phyloP scores from a whole-genome alignment of 441 rosid genomes.

The Flueggea neowawraea region DNA sequence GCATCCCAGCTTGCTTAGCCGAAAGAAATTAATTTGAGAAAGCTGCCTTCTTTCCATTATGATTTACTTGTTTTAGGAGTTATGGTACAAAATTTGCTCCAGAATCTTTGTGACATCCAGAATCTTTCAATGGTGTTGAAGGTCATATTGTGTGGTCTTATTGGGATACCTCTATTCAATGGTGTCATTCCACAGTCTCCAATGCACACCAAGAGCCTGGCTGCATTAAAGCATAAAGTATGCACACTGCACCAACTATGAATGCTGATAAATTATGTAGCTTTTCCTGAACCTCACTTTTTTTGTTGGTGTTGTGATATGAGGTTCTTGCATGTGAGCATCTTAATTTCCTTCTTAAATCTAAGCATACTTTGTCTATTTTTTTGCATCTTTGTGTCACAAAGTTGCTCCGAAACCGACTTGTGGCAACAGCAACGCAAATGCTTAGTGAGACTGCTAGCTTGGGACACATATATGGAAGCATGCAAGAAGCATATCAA shows the following conservation, averaged over 20 bases:
- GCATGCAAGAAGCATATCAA: constrained; percentile 68
- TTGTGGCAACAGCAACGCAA: constrained; percentile 52
- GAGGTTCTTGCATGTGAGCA: no score
- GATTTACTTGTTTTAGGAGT: constrained; percentile 75
- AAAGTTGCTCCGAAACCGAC: constrained; percentile 60
- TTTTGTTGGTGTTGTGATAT: no score
- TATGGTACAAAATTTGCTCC: constrained; percentile 34
- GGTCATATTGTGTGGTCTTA: constrained; percentile 70
- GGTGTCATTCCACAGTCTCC: constrained; percentile 90
- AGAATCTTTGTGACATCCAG: no score
- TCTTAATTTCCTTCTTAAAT: no score
- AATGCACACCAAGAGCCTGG: constrained; percentile 79
- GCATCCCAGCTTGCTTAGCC: constrained; percentile 86
- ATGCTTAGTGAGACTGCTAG: constrained; percentile 45
- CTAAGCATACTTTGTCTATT: background rate
- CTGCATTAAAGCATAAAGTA: constrained; percentile 77
- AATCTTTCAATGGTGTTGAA: constrained; percentile 11
- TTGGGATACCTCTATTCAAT: constrained; percentile 81
- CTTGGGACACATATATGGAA: constrained; percentile 54
- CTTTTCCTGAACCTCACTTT: no score
- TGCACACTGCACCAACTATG: constrained; percentile 5
- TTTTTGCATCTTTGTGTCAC: constrained; percentile 11
- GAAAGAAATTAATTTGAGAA: constrained; percentile 68
- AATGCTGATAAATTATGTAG: background rate
- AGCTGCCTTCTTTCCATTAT: constrained; percentile 73